Base-by-base conservation (phyloP, 441 rosid species). In the Hura crepitans region DNA sequence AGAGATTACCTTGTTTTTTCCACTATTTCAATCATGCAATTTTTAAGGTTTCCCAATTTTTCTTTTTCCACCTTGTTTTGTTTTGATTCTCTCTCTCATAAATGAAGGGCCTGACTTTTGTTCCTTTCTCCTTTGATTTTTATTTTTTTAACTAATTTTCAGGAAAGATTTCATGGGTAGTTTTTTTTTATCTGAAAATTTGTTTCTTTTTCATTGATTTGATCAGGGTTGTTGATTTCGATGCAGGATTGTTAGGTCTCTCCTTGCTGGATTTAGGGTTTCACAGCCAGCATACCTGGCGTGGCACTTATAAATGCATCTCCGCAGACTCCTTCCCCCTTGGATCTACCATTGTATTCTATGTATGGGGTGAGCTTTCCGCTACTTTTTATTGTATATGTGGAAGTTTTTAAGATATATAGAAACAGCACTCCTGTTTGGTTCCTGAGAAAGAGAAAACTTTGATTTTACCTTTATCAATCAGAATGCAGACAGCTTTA, bases 291-390 rank as follows among this genome's bases (percentile, higher is more conserved):
- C 76, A 71, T 79, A 79, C 54, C 39, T 78, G 73, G 17, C 66
- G 70, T 75, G 78, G 76, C 55, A 51, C 65, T 63, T 83, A 70
- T 89, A 83, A 76, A 89, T 85, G 93, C 92, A 74, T 72, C 59
- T 81, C 72, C 78, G 79, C 76, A 77, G 80, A 70, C 72, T 39
- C n/a, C 68, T 84, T 54, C 91, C 86, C 30, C 55, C 82, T 77
- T 88, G 89, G 91, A 81, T 89, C 86, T 77, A 47, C 76, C 81
- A 75, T 50, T 71, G 83, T 47, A 31, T 86, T 72, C 82, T 81
- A 54, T 88, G 90, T 82, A 88, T 87, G 93, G 89, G 90, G 89
- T 91, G 63, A 81, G 90, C 77, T 65, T 73, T 74, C 69, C 50
- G 18, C 69, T 72, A 70, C 68, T 65, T 62, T 5, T 23, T 46